Percentiles rank a stretch among this genome's conserved stretches.
These are phyloP conservation scores for Xylaria polymorpha DNA, from an alignment of 2,329 filamentous ascomycete genomes.

Conservation along the genomic window DNA sequence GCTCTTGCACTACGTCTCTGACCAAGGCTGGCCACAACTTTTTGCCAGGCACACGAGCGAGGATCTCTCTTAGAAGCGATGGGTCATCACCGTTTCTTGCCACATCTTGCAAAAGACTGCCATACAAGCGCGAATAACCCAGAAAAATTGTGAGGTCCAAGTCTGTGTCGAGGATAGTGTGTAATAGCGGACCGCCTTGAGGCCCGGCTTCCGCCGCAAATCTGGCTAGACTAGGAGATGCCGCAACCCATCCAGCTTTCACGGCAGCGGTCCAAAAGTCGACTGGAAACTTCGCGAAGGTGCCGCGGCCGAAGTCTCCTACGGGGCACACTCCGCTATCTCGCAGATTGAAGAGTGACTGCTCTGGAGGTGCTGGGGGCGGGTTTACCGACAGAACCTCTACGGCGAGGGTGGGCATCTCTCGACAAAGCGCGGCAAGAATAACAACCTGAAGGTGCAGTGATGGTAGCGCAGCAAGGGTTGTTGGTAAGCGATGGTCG, in stretches of 20 bases:
- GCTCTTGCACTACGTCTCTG: not conserved
- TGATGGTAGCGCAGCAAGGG: slow-evolving; percentile 18
- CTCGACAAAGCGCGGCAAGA: slow-evolving; percentile 27
- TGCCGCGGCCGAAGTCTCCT: not conserved
- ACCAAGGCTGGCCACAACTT: slow-evolving; percentile 9
- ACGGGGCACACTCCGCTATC: slow-evolving; percentile 11
- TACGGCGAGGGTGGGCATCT: slow-evolving; percentile 15
- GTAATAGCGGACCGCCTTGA: slow-evolving; percentile 20
- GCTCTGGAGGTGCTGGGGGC: slow-evolving; percentile 14
- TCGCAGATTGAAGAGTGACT: slow-evolving; percentile 30
- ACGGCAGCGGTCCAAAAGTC: slow-evolving; percentile 25
- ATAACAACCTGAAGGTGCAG: slow-evolving; percentile 28
- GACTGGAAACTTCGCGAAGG: slow-evolving; percentile 3
- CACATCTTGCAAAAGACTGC: not conserved
- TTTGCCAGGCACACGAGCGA: slow-evolving; percentile 19
- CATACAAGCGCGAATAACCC: not conserved
- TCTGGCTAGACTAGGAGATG: slow-evolving; percentile 18
- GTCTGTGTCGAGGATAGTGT: slow-evolving; percentile 14
- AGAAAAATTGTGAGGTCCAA: slow-evolving; percentile 17
- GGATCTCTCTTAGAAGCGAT: slow-evolving; percentile 25
- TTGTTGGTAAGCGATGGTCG: not conserved
- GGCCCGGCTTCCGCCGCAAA: not conserved
- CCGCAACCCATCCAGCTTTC: slow-evolving; percentile 23
- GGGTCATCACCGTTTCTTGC: slow-evolving; percentile 22
- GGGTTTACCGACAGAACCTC: slow-evolving; percentile 22